Evolutionary conservation across 2,329 filamentous ascomycete genomes (phyloP).

Genomic region (Erysiphe pulchra): DNA sequence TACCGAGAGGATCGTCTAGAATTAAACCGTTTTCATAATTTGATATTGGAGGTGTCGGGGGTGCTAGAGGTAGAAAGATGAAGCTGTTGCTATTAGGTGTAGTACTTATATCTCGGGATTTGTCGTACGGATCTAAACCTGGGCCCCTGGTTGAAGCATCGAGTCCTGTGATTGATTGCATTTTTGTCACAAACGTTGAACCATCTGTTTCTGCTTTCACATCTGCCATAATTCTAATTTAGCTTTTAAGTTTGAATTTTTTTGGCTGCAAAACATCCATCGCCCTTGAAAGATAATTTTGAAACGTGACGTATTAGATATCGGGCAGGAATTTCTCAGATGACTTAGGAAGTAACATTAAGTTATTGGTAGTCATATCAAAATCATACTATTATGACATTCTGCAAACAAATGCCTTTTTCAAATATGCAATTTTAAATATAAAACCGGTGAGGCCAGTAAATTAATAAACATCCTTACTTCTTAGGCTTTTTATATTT

Average conservation of each 20-base stretch:
- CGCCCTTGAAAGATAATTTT: too few relatives aligned
- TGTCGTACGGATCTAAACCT: neutral
- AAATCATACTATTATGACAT: too few relatives aligned
- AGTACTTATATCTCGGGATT: slow-evolving; percentile 14
- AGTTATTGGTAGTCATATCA: too few relatives aligned
- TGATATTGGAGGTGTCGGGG: slow-evolving; percentile 42
- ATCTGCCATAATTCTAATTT: neutral
- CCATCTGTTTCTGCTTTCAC: neutral
- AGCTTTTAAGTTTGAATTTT: neutral
- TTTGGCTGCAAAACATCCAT: neutral
- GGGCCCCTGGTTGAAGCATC: neutral
- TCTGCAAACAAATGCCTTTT: too few relatives aligned
- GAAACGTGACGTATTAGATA: too few relatives aligned
- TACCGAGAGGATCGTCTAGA: slow-evolving; percentile 19
- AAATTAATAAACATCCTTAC: too few relatives aligned
- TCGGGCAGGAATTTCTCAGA: too few relatives aligned
- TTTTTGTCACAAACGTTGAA: neutral
- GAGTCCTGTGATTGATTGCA: neutral
- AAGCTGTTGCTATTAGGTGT: slow-evolving; percentile 25
- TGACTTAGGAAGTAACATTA: too few relatives aligned
- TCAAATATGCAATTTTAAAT: too few relatives aligned
- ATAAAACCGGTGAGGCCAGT: too few relatives aligned
- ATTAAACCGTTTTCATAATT: slow-evolving; percentile 21
- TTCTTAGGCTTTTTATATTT: too few relatives aligned
- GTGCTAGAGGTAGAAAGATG: slow-evolving; percentile 12